Base-by-base conservation (phyloP, 306 rosid genomes). In the Macrotyloma uniflorum region DNA sequence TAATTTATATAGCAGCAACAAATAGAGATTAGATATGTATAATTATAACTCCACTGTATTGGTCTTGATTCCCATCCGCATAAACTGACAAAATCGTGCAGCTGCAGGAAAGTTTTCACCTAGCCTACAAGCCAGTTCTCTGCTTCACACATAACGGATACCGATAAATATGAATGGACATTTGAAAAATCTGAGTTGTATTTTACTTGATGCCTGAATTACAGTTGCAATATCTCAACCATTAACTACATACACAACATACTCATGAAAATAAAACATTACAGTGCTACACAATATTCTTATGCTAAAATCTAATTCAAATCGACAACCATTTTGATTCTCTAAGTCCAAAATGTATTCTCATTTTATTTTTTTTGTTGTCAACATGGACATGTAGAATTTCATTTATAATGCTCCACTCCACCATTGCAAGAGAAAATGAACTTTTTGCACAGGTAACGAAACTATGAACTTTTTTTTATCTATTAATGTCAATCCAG, bases 191-290 rank as follows among this genome's bases (percentile, higher is more conserved):
- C 55, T 8, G 4, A 33, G 11, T 24, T 22, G 35, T 66, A 40
- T 11, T 71, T 40, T 74, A 54, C 78, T 46, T 43, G 26, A 54
- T 22, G 83, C 83, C 54, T 54, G 82, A 77, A 83, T 70, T 76
- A 85, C 86, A 87, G 32, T 53, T 38, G 28, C 62, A 72, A 54
- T 67, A 80, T 68, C 83, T 85, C 74, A 72, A 72, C 82, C 64
- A 67, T 46, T 67, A 46, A 49, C 84, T 82, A 78, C 46, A 68
- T 78, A 68, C 64, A 53, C 61, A 73, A 78, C 42, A 30, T 16
- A 36, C 12, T 26, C 57, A 26, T 6, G 75, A 72, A 72, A 84
- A 59, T 51, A n/a, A 45, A 78, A 73, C 35, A 65, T 20, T 12
- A 65, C 32, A 36, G 50, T 38, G 2, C 85, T 76, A 75, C 75